phyloP scores from a whole-genome alignment of 495 filamentous ascomycete genomes.

The Penicillium samsonianum region DNA sequence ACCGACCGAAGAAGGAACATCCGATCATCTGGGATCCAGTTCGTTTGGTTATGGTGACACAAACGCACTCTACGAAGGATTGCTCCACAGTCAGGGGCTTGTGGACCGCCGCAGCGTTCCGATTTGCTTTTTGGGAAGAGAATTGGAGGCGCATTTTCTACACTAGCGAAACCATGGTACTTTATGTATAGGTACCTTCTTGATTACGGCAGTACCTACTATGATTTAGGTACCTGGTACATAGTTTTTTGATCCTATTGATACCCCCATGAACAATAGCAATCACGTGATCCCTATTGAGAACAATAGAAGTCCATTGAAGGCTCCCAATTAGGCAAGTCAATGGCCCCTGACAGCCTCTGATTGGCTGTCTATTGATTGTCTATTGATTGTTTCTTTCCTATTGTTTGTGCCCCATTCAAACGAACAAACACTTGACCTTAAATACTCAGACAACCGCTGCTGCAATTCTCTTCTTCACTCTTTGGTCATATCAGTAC shows the following conservation, averaged over 20 bases:
- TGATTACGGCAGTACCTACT: background rate
- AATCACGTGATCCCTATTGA: conserved; percentile 15
- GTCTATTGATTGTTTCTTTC: conserved; percentile 1
- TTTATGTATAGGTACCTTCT: conserved; percentile 3
- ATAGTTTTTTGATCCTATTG: conserved; percentile 5
- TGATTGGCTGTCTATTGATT: conserved; percentile 14
- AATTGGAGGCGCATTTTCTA: conserved; percentile 14
- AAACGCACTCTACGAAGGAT: conserved; percentile 30
- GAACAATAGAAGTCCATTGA: conserved; percentile 12
- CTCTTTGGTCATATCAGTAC: background rate
- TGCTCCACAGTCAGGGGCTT: conserved; percentile 21
- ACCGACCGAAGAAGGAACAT: conserved; percentile 19
- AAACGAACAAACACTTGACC: conserved; percentile 1
- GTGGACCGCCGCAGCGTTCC: conserved; percentile 21
- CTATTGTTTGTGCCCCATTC: conserved; percentile 11
- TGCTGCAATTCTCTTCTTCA: background rate
- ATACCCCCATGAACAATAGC: conserved; percentile 13
- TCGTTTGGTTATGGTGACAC: conserved; percentile 19
- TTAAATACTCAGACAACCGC: background rate
- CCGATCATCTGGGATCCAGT: conserved; percentile 17
- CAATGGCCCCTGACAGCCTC: background rate
- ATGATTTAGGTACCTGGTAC: conserved; percentile 4
- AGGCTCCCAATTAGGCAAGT: conserved; percentile 5
- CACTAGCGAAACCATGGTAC: conserved; percentile 3
- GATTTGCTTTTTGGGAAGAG: conserved; percentile 15